Evolutionary conservation across 768 basidiomycete species (phyloP), one percentile per base, ranked within the genome.

Genomic region (Boletus vinaceobasis): DNA sequence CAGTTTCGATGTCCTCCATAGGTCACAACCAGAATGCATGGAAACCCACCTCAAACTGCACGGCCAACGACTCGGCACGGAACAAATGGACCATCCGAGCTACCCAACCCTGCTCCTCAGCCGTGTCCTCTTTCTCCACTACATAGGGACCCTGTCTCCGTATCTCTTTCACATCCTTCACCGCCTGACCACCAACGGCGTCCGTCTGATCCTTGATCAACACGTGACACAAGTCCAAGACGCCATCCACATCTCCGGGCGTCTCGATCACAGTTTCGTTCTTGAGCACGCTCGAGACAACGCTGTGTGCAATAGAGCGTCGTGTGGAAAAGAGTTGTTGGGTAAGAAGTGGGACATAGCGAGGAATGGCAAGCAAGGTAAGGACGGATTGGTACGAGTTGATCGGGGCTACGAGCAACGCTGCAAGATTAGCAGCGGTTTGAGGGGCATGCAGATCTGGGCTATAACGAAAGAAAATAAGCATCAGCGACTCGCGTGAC

Each of bases 31-130:
- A 2, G 2, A 15, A 31, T 38, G 21, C 9, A 11, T 0, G 5
- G 3, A 32, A 23, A 42, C 84, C 27, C 56, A 91, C 95, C 80
- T 94, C 88, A 60, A 93, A 96, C 65, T 99, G 97, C 14, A 87
- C 82, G 61, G 82, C 88, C 59, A 98, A 70, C 27, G 90, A 88
- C 48, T 97, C 93, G 0, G 91, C 81, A 21, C 87, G 77, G 83
- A 98, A 97, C 32, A 98, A 70, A 76, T 99, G 97, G 3, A 98
- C 90, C 92, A 98, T 98, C 58, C 96, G 77, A 38, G 97, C 96
- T 15, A 98, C 85, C 97, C 97, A 99, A 0, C 97, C 97, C 65
- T 99, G 97, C 70, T 99, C 97, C 70, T 99, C 97, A 0, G 94
- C 95, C 76, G 94, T 79, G 66, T 98, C 96, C 68, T 95, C 91